phyloP scores from a whole-genome alignment of 1,139 yeast genomes.

The Debaryomyces udenii region DNA sequence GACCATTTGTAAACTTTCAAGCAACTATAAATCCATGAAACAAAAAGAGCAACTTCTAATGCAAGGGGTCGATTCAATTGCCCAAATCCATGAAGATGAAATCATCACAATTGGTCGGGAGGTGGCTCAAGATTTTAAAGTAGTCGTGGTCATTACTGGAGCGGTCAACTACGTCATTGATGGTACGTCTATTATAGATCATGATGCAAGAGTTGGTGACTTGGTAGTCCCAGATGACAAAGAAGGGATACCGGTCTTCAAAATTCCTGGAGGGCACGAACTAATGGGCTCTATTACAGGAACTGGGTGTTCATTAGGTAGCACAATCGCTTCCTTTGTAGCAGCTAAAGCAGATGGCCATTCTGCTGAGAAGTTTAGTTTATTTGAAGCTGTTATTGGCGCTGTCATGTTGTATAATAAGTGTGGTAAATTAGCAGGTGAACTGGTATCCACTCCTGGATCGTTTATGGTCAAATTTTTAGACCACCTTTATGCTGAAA shows the following conservation, averaged over 20 bases:
- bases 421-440: slow-evolving; percentile 64
- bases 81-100: slow-evolving; percentile 32
- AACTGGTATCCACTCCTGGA: slow-evolving; percentile 47
- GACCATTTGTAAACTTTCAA: slow-evolving; percentile 40
- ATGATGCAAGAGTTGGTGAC: neutral
- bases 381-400: slow-evolving; percentile 53
- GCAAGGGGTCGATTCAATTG: slow-evolving; percentile 77
- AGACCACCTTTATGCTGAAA: slow-evolving; percentile 40
- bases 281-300: slow-evolving; percentile 83
- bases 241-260: slow-evolving; percentile 13
- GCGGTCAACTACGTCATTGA: slow-evolving; percentile 32
- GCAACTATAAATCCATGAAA: slow-evolving; percentile 31
- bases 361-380: slow-evolving; percentile 18
- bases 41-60: slow-evolving; percentile 41
- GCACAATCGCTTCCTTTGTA: slow-evolving; percentile 64
- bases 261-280: slow-evolving; percentile 61
- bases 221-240: neutral
- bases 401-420: slow-evolving; percentile 67
- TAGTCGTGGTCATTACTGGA: slow-evolving; percentile 75
- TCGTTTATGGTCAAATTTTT: slow-evolving; percentile 50
- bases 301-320: slow-evolving; percentile 84
- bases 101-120: slow-evolving; percentile 45
- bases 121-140: slow-evolving; percentile 57
- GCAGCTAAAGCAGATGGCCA: slow-evolving; percentile 45
- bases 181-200: slow-evolving; percentile 9